Evolutionary conservation across 495 filamentous ascomycete species (phyloP).

Genomic region (Cercophora newfieldiana): DNA sequence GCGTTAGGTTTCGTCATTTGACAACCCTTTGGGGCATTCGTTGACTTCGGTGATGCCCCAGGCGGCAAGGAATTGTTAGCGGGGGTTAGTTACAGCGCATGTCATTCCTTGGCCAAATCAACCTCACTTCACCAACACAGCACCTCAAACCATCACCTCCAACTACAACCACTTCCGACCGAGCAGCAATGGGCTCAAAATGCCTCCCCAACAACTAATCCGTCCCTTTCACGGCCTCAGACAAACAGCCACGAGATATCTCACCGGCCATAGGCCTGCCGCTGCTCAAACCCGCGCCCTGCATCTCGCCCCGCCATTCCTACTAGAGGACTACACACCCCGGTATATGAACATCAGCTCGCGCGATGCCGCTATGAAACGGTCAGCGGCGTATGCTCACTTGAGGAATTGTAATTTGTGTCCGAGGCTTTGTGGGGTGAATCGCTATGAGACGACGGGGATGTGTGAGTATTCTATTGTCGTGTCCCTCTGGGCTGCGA

Average conservation of each 20-base stretch:
- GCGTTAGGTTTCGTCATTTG: no score
- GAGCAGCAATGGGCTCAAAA: background rate
- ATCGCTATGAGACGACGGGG: slow-evolving; percentile 71
- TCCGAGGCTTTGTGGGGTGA: slow-evolving; percentile 69
- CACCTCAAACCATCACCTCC: background rate
- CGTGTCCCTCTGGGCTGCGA: background rate
- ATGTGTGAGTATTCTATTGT: slow-evolving; percentile 43
- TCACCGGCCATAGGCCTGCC: background rate
- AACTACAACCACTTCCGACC: background rate
- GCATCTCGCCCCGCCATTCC: slow-evolving; percentile 73
- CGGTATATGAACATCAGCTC: slow-evolving; percentile 63
- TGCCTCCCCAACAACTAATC: background rate
- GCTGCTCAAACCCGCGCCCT: slow-evolving; percentile 35
- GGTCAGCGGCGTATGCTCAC: slow-evolving; percentile 65
- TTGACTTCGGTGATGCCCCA: no score
- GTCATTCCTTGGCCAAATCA: background rate
- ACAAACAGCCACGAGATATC: background rate
- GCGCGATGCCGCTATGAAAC: slow-evolving; percentile 61
- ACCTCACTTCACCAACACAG: background rate
- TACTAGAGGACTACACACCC: slow-evolving; percentile 71
- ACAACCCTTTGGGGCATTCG: no score
- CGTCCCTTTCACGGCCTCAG: background rate
- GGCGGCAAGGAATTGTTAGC: background rate
- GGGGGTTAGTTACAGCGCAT: background rate
- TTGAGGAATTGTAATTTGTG: slow-evolving; percentile 75